Evolutionary conservation across 306 rosid genomes (phyloP).

Genomic region (Oemleria cerasiformis): DNA sequence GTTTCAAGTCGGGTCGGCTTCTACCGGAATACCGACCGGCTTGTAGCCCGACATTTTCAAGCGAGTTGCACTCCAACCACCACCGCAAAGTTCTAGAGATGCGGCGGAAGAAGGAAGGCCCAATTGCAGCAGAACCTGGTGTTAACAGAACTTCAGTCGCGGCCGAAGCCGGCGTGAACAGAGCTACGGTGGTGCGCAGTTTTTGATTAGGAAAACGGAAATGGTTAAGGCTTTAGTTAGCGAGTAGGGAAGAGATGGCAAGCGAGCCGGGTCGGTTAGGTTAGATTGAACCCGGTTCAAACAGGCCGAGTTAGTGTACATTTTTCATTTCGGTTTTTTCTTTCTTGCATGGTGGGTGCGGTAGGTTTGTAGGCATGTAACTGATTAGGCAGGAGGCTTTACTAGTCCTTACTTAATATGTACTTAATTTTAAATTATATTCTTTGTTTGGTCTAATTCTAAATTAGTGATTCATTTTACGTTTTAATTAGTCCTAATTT

Average conservation of each 20-base stretch:
- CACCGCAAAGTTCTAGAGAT: constrained; percentile 97
- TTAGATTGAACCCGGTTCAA: constrained; percentile 38
- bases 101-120: constrained; percentile 73
- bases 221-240: not conserved
- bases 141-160: constrained; percentile 17
- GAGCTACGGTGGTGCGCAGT: constrained; percentile 38
- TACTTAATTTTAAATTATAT: not conserved
- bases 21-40: constrained; percentile 97
- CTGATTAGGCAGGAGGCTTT: constrained; percentile 33
- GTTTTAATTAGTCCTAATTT: not conserved
- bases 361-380: constrained; percentile 45
- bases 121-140: constrained; percentile 28
- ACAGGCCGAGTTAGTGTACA: constrained; percentile 47
- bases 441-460: not conserved
- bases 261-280: constrained; percentile 7
- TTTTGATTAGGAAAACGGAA: constrained; percentile 36
- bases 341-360: constrained; percentile 35
- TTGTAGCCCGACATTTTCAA: constrained; percentile 88
- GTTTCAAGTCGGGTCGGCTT: constrained; percentile 88
- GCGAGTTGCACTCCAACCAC: constrained; percentile 80
- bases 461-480: not conserved
- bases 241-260: constrained; percentile 19
- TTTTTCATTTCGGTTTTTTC: constrained; percentile 3
- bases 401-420: constrained; percentile 9
- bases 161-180: constrained; percentile 32